These are phyloP conservation scores for Kazachstania sp. DNA, from an alignment of 1,139 yeast genomes.

Conservation along the genomic window DNA sequence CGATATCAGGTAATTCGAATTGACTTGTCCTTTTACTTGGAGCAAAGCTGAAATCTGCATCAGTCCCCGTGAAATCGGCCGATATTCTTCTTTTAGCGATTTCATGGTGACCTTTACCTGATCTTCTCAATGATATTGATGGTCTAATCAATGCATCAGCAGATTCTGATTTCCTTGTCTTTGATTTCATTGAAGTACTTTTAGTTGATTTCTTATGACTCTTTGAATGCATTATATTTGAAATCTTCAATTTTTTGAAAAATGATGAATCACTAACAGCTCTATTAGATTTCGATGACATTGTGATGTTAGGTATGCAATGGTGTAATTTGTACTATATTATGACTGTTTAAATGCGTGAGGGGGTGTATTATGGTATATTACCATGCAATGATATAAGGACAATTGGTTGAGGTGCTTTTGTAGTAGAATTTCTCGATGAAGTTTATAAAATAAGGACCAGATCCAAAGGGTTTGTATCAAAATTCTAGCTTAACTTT, in stretches of 20 bases:
- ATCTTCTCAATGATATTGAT: constrained; percentile 10
- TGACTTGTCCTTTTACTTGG: constrained; percentile 3
- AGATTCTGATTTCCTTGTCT: constrained; percentile 2
- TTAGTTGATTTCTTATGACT: neutral
- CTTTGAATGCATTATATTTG: neutral
- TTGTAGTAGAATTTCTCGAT: too few relatives aligned
- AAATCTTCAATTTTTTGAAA: constrained; percentile 7
- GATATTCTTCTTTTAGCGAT: constrained; percentile 18
- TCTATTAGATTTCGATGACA: constrained; percentile 3
- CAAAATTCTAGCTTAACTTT: too few relatives aligned
- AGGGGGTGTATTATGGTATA: too few relatives aligned
- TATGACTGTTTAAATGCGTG: too few relatives aligned
- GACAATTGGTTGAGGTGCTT: too few relatives aligned
- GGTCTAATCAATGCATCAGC: constrained; percentile 4
- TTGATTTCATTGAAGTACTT: neutral
- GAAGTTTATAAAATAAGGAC: too few relatives aligned
- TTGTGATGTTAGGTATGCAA: neutral
- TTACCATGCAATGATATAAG: too few relatives aligned
- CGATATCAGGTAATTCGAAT: constrained; percentile 21
- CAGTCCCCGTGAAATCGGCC: constrained; percentile 3
- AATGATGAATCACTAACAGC: constrained; percentile 14
- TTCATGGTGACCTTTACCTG: constrained; percentile 12
- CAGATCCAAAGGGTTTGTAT: too few relatives aligned
- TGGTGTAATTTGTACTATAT: neutral
- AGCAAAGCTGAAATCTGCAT: neutral